These are phyloP conservation scores for Ophiostoma tasmaniense DNA, from an alignment of 2,329 filamentous ascomycete species.

Conservation along the genomic window DNA sequence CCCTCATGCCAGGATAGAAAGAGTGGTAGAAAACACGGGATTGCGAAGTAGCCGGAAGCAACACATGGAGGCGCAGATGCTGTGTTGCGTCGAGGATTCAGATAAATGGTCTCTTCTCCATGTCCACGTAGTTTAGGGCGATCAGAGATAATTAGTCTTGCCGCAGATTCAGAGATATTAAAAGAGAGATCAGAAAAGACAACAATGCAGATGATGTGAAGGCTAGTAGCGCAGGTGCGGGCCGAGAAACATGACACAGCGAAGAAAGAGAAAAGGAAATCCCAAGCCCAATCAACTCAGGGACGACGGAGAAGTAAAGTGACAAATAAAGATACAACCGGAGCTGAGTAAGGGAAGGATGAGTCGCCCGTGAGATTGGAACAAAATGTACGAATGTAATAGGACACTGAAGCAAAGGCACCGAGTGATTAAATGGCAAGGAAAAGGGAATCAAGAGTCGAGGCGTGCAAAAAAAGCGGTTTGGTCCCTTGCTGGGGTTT, in stretches of 20 bases:
- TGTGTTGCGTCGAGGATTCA: not conserved
- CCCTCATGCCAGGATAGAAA: constrained; percentile 21
- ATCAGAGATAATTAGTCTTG: not conserved
- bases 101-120: not conserved
- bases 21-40: constrained; percentile 25
- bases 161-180: not conserved
- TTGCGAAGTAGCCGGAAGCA: constrained; percentile 24
- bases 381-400: not conserved
- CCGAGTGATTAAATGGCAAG: not conserved
- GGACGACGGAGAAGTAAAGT: not conserved
- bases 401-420: not conserved
- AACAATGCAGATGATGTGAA: not conserved
- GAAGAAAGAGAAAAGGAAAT: not conserved
- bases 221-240: not conserved
- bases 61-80: constrained; percentile 27
- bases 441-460: not conserved
- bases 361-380: not conserved
- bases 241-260: not conserved
- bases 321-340: not conserved
- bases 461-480: not conserved
- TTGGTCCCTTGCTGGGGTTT: not conserved
- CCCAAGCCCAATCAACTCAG: not conserved
- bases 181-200: not conserved
- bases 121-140: not conserved
- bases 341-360: not conserved